Evolutionary conservation across 139 green algal genomes (phyloP), one percentile per base, ranked within the genome.

Genomic region (Closterium sp.): DNA sequence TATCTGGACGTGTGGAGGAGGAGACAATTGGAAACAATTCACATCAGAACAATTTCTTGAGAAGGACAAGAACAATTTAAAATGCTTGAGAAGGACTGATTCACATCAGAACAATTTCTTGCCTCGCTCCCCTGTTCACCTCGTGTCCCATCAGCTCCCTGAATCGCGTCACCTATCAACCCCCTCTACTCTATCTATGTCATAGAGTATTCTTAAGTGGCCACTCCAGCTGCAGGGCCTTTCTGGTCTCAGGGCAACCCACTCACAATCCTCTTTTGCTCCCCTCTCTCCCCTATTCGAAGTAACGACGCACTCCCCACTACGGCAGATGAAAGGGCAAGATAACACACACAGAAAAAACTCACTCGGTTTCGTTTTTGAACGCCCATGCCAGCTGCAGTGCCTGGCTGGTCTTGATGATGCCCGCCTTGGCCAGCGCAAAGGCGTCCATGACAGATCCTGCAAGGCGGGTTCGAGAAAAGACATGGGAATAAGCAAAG

Each of bases 401-500:
- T 0, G 89, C 89, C 34, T 90, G 88, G 31, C 70, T 94, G 30
- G 89, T 94, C 13, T 22, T 38, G 30, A 94, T 28, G 22, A 94
- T 85, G 27, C 92, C 92, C 31, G 92, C 86, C 34, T 92, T 92
- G 34, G 92, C 88, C 85, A 94, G 79, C 4, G 92, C 92, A 62
- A 92, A 94, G 31, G 92, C 88, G 45, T 94, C 92, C 88, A 90
- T 92, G 9, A 91, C 6, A 29, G 92, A 24, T 1, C 88, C 88
- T 91, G 88, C 7, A 79, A 27, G 17, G 42, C 7, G 7, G 62
- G 62, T 4, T 79, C 10, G 62, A 79, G 17, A 79, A 27, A 13
- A 79, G 19, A 0, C 9, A 79, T 1, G 62, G 62, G 62, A 24
- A 7, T 7, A 62, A 7, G 9, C 6, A 87, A 30, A 87, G 84